These are phyloP conservation scores for Cerrena zonata DNA, from an alignment of 1,284 basidiomycete genomes.

Conservation along the genomic window DNA sequence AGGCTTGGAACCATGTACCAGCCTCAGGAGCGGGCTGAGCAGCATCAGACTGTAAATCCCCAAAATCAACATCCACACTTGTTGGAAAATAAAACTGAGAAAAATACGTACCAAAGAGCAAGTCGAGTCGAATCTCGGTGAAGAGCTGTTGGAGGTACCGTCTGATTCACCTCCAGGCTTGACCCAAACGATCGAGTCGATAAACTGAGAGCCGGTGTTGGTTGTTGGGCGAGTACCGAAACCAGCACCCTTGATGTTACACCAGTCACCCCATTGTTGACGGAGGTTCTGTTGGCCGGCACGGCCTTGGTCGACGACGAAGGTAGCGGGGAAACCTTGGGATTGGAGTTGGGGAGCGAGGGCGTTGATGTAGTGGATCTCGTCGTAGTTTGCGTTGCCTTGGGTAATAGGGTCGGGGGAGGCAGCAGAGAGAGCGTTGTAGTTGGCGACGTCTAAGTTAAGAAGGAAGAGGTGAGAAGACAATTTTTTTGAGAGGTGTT, in stretches of 20 bases:
- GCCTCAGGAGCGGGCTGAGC: slow-evolving; percentile 53
- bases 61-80: not conserved
- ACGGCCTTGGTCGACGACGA: slow-evolving; percentile 62
- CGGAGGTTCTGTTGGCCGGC: slow-evolving; percentile 59
- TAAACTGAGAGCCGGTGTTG: slow-evolving; percentile 47
- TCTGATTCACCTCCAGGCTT: slow-evolving; percentile 67
- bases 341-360: slow-evolving; percentile 42
- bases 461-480: slow-evolving; percentile 4
- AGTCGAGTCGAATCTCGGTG: slow-evolving; percentile 53
- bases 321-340: slow-evolving; percentile 51
- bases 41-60: slow-evolving; percentile 40
- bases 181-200: slow-evolving; percentile 63
- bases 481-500: not conserved
- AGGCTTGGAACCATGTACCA: slow-evolving; percentile 60
- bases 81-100: not conserved
- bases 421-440: slow-evolving; percentile 50
- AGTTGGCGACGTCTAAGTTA: slow-evolving; percentile 50
- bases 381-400: slow-evolving; percentile 56
- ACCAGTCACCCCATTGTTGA: slow-evolving; percentile 48
- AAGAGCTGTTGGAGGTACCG: slow-evolving; percentile 54
- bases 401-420: slow-evolving; percentile 56
- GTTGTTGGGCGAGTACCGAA: slow-evolving; percentile 57
- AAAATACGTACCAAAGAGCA: slow-evolving; percentile 41
- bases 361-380: slow-evolving; percentile 55
- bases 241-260: slow-evolving; percentile 59